phyloP scores from a whole-genome alignment of 345 rosid genomes.

The Eucalyptus lansdowneana region DNA sequence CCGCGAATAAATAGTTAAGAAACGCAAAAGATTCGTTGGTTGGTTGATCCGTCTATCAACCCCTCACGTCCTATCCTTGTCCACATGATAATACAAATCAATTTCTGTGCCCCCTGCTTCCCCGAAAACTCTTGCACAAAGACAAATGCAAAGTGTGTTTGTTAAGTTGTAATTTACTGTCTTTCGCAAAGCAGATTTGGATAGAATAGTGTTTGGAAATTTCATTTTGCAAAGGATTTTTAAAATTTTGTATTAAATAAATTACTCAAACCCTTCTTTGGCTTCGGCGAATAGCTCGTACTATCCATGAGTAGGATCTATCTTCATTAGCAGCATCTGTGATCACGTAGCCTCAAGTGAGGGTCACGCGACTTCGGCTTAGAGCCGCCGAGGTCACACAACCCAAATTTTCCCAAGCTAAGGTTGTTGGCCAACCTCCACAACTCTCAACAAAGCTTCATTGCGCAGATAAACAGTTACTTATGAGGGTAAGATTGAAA shows the following conservation, averaged over 20 bases:
- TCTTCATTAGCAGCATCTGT: rapidly evolving
- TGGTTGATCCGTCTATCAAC: background rate
- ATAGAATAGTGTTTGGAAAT: background rate
- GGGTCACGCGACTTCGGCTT: rapidly evolving
- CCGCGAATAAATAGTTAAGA: background rate
- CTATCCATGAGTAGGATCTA: background rate
- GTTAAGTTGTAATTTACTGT: background rate
- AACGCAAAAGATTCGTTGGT: background rate
- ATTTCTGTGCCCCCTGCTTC: background rate
- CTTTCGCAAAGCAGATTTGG: background rate
- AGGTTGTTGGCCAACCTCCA: background rate
- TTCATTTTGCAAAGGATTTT: background rate
- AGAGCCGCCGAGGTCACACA: rapidly evolving
- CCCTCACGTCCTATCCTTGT: background rate
- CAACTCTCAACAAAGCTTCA: background rate
- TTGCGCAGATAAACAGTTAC: rapidly evolving
- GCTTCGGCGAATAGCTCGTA: rapidly evolving
- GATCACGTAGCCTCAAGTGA: too few species aligned
- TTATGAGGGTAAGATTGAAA: background rate
- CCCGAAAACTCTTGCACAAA: background rate
- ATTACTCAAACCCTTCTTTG: background rate
- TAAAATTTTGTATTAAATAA: too few species aligned
- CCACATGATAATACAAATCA: background rate
- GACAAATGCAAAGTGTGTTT: background rate
- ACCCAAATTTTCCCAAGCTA: too few species aligned